A percentile compares a stretch with the other conserved stretches of the same genome.
Conservation (phyloP, 352 stramenopile genomes). For the Globisporangium perplexum region DNA sequence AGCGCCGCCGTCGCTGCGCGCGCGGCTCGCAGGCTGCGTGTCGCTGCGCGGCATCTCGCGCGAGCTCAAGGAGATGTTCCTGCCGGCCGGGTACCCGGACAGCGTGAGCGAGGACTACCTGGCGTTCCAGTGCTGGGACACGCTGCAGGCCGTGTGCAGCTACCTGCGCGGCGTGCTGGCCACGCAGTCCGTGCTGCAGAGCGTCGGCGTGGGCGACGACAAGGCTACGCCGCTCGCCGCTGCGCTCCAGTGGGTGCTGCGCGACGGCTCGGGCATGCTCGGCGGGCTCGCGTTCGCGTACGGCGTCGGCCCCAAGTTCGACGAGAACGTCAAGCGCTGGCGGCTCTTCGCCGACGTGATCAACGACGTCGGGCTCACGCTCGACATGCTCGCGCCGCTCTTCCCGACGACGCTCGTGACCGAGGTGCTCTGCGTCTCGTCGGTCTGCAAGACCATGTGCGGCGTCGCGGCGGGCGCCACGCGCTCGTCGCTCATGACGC, state of each 20-base stretch:
- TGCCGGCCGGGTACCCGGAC: conserved; percentile 80
- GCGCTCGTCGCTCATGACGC: conserved; percentile 88
- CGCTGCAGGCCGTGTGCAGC: conserved; percentile 91
- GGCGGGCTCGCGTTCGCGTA: conserved; percentile 94
- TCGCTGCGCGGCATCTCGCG: conserved; percentile 30
- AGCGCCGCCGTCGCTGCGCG: conserved; percentile 1
- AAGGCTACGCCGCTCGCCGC: conserved; percentile 62
- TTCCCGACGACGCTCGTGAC: conserved; percentile 59
- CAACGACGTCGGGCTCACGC: conserved; percentile 93
- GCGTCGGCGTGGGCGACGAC: conserved; percentile 90
- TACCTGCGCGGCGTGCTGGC: conserved; percentile 93
- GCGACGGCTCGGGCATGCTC: conserved; percentile 82
- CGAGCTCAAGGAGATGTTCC: conserved; percentile 82
- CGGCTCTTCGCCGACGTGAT: conserved; percentile 95
- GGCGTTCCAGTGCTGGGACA: conserved; percentile 95
- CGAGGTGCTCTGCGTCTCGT: conserved; percentile 77
- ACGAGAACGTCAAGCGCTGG: conserved; percentile 95
- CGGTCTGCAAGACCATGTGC: conserved; percentile 93
- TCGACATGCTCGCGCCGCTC: conserved; percentile 80
- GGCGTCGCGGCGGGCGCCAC: conserved; percentile 92
- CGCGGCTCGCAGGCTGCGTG: conserved; percentile 16
- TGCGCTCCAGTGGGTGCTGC: conserved; percentile 72
- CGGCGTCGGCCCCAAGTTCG: conserved; percentile 83
- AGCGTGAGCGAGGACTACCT: conserved; percentile 90
- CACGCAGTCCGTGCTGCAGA: conserved; percentile 91